These are phyloP conservation scores for Phytopythium delawarense DNA, from an alignment of 352 stramenopile genomes.

Conservation along the genomic window DNA sequence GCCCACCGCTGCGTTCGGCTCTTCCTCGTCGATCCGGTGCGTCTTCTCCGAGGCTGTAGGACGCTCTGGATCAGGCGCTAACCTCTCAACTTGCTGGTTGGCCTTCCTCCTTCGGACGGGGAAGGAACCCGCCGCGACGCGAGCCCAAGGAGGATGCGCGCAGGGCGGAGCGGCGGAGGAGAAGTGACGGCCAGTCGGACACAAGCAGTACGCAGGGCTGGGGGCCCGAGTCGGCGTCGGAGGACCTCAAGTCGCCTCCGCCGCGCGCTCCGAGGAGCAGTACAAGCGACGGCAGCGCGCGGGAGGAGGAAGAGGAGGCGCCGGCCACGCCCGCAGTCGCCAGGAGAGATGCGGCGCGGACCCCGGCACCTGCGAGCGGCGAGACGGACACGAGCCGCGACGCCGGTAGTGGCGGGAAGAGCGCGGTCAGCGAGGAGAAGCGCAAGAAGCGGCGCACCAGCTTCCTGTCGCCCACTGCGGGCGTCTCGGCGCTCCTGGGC, in stretches of 20 bases:
- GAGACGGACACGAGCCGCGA: slow-evolving; percentile 1
- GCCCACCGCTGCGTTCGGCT: background rate
- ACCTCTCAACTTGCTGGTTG: too few species aligned
- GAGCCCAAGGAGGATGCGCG: background rate
- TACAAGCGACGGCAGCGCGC: background rate
- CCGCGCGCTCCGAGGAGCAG: background rate
- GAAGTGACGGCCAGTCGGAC: background rate
- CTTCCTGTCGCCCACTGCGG: slow-evolving; percentile 44
- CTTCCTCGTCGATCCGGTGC: background rate
- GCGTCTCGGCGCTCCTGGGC: slow-evolving; percentile 39
- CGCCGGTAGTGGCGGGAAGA: background rate
- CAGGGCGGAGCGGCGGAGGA: background rate
- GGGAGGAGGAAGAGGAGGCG: background rate
- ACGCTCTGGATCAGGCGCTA: too few species aligned
- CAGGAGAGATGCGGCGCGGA: background rate
- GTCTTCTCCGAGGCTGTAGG: too few species aligned
- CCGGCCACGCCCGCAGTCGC: background rate
- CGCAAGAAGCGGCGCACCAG: slow-evolving; percentile 41
- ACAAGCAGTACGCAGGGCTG: background rate
- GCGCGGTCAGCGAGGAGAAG: slow-evolving; percentile 4
- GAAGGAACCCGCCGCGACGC: slow-evolving; percentile 5
- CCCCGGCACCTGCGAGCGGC: background rate
- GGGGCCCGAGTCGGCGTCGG: background rate
- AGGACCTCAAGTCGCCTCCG: background rate
- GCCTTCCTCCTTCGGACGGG: background rate